A percentile compares a stretch with the other conserved stretches of the same genome.
phyloP scores from a whole-genome alignment of 345 rosid species.

The Camelina laxa region DNA sequence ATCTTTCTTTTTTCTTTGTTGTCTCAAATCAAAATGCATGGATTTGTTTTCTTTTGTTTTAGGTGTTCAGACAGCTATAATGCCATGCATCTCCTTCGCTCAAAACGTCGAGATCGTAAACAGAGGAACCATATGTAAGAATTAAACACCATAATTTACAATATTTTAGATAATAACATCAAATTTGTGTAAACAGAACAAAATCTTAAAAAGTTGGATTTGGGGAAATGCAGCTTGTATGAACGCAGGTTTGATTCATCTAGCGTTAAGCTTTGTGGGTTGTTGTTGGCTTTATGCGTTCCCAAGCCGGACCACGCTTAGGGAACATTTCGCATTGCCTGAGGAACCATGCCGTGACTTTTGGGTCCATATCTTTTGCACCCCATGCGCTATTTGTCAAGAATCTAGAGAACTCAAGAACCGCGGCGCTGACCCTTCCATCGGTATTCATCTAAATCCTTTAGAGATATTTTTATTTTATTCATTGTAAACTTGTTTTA shows the following conservation, averaged over 20 bases:
- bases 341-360: constrained; percentile 59
- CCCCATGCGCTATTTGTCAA: constrained; percentile 58
- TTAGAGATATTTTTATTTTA: too few species aligned
- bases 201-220: background rate
- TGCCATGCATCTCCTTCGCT: constrained; percentile 66
- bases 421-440: constrained; percentile 56
- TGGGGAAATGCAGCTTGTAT: constrained; percentile 39
- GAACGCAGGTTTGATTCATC: constrained; percentile 45
- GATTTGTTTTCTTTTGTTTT: background rate
- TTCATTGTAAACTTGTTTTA: too few species aligned
- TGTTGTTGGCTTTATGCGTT: constrained; percentile 53
- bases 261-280: constrained; percentile 43
- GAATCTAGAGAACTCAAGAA: constrained; percentile 62
- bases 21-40: background rate
- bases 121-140: constrained; percentile 58
- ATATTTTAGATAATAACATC: background rate
- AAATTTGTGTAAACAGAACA: background rate
- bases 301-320: constrained; percentile 48
- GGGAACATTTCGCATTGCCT: constrained; percentile 52
- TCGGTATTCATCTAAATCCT: constrained; percentile 42
- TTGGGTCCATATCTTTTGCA: constrained; percentile 49
- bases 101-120: constrained; percentile 56
- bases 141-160: constrained; percentile 4
- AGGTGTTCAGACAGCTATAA: constrained; percentile 56
- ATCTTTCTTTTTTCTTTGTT: constrained; percentile 1